Base-by-base conservation (phyloP, 2,329 filamentous ascomycete genomes). In the Colletotrichum sp. region DNA sequence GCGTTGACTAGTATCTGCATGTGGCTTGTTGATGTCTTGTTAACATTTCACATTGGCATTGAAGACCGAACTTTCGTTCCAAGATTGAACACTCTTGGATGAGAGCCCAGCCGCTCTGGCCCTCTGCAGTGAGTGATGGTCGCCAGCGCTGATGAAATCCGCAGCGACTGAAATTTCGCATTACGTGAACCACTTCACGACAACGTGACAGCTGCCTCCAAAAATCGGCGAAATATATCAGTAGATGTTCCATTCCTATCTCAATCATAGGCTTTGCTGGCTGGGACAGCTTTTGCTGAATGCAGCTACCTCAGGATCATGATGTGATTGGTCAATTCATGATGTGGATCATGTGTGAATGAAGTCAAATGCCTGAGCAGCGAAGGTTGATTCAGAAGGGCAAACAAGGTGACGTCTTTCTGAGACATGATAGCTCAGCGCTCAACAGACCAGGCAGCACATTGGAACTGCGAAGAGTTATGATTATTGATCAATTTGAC, bases 181-280 rank as follows among this genome's bases (percentile, higher is more conserved):
- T 49, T 49, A 7, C 9, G n/a, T 24, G 44, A 21, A 3, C 3
- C 44, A 52, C n/a, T 0, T 21, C 18, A 44, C 8, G 36, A 18
- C 8, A 18, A 18, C 36, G 10, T n/a, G 0, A n/a, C 5, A 49
- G 18, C 9, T 49, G 7, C 0, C 9, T 21, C 44, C 6, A 52
- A 13, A 21, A 0, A 3, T 13, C 3, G 10, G 44, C n/a, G 0
- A 52, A n/a, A 21, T 0, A 21, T 21, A 2, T 5, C 3, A 7
- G 10, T 13, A 8, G n/a, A 52, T 21, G 4, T 12, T 4, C 44
- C 44, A 13, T 21, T 21, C 44, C 44, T 21, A 9, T 0, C 44
- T 2, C 44, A 13, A 21, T 52, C 0, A 49, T 7, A 21, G n/a
- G 44, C n/a, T 52, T 1, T 21, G n/a, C 10, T 21, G 3, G 0